Conservation (phyloP, 2,329 filamentous ascomycete genomes). For the Verticillium alfalfae region DNA sequence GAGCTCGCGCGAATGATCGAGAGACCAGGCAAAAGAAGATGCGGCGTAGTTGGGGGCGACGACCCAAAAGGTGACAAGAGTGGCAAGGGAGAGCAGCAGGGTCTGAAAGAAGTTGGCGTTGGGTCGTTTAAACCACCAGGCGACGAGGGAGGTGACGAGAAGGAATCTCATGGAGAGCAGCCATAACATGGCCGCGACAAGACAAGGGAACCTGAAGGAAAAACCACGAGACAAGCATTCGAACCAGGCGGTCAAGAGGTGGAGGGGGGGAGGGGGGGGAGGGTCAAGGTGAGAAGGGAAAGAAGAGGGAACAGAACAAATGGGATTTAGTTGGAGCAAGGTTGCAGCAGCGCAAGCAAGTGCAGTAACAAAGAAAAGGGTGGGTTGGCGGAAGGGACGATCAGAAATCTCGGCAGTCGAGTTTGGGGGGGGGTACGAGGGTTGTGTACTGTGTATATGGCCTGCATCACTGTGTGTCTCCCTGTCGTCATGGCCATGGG, state of each 20-base stretch:
- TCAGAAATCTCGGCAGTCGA: slow-evolving; percentile 2
- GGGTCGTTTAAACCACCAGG: slow-evolving; percentile 13
- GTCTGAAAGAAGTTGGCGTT: slow-evolving; percentile 7
- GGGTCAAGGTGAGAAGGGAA: neutral
- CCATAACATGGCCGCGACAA: slow-evolving; percentile 14
- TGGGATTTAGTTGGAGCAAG: neutral
- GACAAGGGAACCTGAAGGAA: slow-evolving; percentile 2
- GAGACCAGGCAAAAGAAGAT: slow-evolving; percentile 7
- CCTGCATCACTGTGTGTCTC: neutral
- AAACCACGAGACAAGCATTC: neutral
- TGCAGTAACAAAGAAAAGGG: slow-evolving; percentile 2
- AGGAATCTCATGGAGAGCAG: slow-evolving; percentile 12
- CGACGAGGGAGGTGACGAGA: slow-evolving; percentile 12
- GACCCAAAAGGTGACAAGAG: slow-evolving; percentile 10
- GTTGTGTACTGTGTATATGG: neutral
- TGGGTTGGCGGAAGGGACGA: neutral
- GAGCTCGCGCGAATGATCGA: slow-evolving; percentile 10
- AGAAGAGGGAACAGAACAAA: slow-evolving; percentile 9
- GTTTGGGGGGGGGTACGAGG: neutral
- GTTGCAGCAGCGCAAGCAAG: slow-evolving; percentile 9
- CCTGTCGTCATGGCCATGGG: neutral
- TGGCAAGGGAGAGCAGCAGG: slow-evolving; percentile 7
- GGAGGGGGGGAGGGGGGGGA: neutral
- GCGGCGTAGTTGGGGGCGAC: slow-evolving; percentile 9
- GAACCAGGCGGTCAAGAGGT: slow-evolving; percentile 1